Evolutionary conservation across 1,284 basidiomycete genomes (phyloP).

Genomic region (Papiliotrema terrestris): DNA sequence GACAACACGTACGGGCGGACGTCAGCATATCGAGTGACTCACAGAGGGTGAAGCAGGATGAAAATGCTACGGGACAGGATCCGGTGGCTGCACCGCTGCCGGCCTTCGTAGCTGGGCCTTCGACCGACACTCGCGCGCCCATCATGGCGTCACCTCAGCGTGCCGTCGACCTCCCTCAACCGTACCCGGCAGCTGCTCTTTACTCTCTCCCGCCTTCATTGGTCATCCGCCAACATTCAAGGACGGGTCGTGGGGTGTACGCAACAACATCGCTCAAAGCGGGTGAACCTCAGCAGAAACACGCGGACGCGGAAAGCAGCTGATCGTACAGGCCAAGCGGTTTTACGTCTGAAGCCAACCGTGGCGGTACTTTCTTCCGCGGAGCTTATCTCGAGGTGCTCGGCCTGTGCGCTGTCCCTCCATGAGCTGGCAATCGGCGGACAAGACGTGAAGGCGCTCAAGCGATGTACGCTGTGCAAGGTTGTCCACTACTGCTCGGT

Average conservation of each 20-base stretch:
- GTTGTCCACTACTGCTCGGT: slow-evolving; percentile 66
- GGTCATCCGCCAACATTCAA: neutral
- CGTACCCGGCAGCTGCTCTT: neutral
- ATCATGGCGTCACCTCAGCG: no score
- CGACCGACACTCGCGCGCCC: no score
- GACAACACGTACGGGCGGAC: neutral
- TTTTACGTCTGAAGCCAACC: slow-evolving; percentile 61
- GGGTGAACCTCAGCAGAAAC: neutral
- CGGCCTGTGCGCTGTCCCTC: slow-evolving; percentile 57
- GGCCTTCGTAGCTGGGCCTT: no score
- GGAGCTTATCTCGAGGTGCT: slow-evolving; percentile 63
- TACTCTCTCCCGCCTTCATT: neutral
- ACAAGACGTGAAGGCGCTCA: slow-evolving; percentile 30
- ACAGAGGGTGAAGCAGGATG: no score
- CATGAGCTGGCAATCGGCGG: slow-evolving; percentile 20
- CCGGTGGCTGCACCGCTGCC: no score
- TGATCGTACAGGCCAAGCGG: slow-evolving; percentile 55
- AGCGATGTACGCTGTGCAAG: slow-evolving; percentile 68
- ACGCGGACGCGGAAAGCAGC: no score
- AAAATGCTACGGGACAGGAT: no score
- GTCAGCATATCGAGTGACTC: no score
- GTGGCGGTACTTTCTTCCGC: slow-evolving; percentile 64
- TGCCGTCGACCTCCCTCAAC: no score
- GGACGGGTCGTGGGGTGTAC: neutral
- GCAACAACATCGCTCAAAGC: neutral